Base-by-base conservation (phyloP, 768 basidiomycete genomes). In the Stropharia rugosoannulata region DNA sequence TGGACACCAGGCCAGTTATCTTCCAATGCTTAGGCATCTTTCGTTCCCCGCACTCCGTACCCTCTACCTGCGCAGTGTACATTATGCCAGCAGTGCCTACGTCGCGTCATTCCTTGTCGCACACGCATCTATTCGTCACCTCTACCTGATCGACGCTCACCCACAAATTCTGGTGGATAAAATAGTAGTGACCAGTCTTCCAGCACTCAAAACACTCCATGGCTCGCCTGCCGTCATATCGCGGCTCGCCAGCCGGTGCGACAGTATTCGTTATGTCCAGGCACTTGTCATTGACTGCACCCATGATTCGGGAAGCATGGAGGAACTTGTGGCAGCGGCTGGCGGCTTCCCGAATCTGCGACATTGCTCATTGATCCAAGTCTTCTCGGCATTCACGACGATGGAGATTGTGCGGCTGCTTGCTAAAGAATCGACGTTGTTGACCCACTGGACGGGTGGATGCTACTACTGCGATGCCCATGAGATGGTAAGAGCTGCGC, bases 381-480 rank as follows among this genome's bases (percentile, higher is more conserved):
- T 53, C 12, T 43, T 49, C 19, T 47, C 58, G 4, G 9, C 32
- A 16, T 12, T 35, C 25, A 16, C 18, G 5, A 41, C 38, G 2
- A 27, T 22, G 1, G 12, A 40, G 2, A 46, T 59, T 11, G 45
- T 55, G 27, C 12, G 27, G 12, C 25, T 59, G 3, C 13, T 55
- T 3, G 36, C 54, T 11, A 13, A n/a, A 11, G 49, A 40, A n/a
- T 59, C 58, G 4, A 54, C 25, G 7, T 42, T 35, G n/a, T 39
- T 59, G 5, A 32, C 49, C 27, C 55, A 54, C 38, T 59, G 58
- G 58, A 35, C 58, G 5, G 54, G 54, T 12, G 58, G 58, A 6
- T 59, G 55, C 13, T 59, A 59, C 32, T 51, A 45, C 35, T 54
- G 49, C 6, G 29, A 51, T 22, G 12, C 29, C 8, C 16, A 37